phyloP scores from a whole-genome alignment of 140 eudicot genomes.

The Ambrosia hybrid region DNA sequence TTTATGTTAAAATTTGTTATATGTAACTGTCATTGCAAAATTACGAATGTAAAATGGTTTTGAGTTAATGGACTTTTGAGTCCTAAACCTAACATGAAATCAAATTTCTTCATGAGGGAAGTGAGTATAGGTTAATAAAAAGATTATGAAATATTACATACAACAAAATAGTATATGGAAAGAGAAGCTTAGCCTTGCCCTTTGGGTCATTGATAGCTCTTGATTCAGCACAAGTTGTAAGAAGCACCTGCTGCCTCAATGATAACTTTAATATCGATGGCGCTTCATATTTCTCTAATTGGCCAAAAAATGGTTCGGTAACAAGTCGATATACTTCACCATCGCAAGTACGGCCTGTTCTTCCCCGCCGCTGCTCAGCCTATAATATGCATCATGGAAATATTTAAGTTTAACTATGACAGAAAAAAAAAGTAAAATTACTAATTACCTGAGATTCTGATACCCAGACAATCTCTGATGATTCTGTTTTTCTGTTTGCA shows the following conservation, averaged over 20 bases:
- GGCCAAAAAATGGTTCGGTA: conserved; percentile 68
- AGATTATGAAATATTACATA: neutral
- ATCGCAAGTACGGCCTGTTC: conserved; percentile 98
- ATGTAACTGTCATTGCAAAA: neutral
- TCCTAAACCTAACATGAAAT: neutral
- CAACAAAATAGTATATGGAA: neutral
- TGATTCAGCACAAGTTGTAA: conserved; percentile 84
- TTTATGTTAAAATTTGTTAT: neutral
- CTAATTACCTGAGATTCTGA: conserved; percentile 86
- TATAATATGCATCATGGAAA: conserved; percentile 27
- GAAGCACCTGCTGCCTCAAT: conserved; percentile 81
- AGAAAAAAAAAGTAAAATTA: neutral
- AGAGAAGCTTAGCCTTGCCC: conserved; percentile 40
- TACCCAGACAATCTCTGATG: conserved; percentile 83
- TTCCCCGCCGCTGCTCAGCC: conserved; percentile 95
- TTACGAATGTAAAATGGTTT: neutral
- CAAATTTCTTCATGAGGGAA: neutral
- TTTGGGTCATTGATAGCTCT: conserved; percentile 80
- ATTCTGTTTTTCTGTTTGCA: conserved; percentile 54
- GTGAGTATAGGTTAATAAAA: neutral
- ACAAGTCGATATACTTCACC: conserved; percentile 84
- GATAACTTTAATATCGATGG: conserved; percentile 84
- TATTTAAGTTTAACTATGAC: conserved; percentile 6
- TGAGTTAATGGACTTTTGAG: neutral
- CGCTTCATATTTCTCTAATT: conserved; percentile 61